Evolutionary conservation across 306 rosid species (phyloP), one percentile per base, ranked within the genome.

Genomic region (Castanea crenata): DNA sequence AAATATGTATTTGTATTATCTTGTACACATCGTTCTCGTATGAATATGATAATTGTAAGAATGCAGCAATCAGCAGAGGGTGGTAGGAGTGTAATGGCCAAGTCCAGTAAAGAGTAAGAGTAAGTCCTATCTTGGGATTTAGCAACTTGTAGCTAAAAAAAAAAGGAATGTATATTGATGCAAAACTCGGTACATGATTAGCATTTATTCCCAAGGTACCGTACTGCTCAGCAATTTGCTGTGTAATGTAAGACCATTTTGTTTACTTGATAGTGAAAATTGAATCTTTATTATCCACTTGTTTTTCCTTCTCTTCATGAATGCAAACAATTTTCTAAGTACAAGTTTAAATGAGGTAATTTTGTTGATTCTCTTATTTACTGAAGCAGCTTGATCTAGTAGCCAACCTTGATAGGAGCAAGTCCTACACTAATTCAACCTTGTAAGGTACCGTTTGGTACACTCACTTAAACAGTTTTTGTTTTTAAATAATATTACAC

Each of bases 41-140:
- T 56, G 73, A 67, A 57, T 58, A 44, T 46, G 29, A 57, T 69
- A 35, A 70, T 59, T 76, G 23, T 55, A 76, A 54, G 85, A 74
- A 58, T 63, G 74, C 16, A 31, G 70, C 61, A 49, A 13, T 49
- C 54, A 49, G 54, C n/a, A 70, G 11, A 38, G 64, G 32, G 38
- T 8, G 58, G 20, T 21, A 12, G 69, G 62, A 31, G 74, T 87
- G 74, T 55, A 77, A 58, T 62, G 84, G 64, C 73, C 73, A 35
- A 71, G 76, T 79, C 55, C 67, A 55, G 78, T 69, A 54, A 76
- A 56, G 69, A 69, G 79, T 64, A 64, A 72, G 74, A 83, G 82
- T 88, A 82, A 86, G 88, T 91, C 96, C 94, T 73, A 55, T 69
- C 92, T 89, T 88, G 95, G 92, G 97, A 89, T 88, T 86, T 83